Evolutionary conservation across 2,329 filamentous ascomycete genomes (phyloP), one percentile per base, ranked within the genome.

Genomic region (Aspergillus jensenii): DNA sequence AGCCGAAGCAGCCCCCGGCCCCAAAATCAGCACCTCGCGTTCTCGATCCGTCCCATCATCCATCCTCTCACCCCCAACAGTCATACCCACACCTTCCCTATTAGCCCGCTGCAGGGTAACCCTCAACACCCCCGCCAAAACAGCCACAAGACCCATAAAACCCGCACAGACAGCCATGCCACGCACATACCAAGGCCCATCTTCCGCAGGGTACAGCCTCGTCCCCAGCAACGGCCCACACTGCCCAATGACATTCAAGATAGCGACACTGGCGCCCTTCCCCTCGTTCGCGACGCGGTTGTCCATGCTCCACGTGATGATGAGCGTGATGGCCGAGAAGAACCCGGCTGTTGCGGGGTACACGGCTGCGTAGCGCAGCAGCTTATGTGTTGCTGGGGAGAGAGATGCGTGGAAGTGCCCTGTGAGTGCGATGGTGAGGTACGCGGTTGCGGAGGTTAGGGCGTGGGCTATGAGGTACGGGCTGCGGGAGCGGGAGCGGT

Each of bases 261-360:
- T 80, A 1, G 89, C 90, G 67, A 96, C 90, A 1, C 89, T 90
- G 1, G 86, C 86, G 0, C 90, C 90, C 64, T 90, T 89, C 6
- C 86, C 84, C 52, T 84, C 84, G 60, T 87, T 85, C 12, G 81
- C 86, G 53, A 83, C 77, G 70, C 95, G 90, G 73, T 96, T 96
- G 70, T 96, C 96, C 68, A 96, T 84, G 37, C 85, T 90, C 92
- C 92, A 96, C 2, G 90, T 89, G 56, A 96, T 90, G 64, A 93
- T 88, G 33, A 96, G 82, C 0, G 91, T 91, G 57, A 96, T 89
- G 19, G 91, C 89, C 59, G 84, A 87, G 79, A 96, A 93, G 75
- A 96, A 95, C 4, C 92, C 92, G 1, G 86, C 79, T 2, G 87
- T 84, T 2, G 92, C 91, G 0, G 90, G 91, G 71, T 89, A 96